Base-by-base conservation (phyloP, 345 rosid species). In the Gossypium bickii region DNA sequence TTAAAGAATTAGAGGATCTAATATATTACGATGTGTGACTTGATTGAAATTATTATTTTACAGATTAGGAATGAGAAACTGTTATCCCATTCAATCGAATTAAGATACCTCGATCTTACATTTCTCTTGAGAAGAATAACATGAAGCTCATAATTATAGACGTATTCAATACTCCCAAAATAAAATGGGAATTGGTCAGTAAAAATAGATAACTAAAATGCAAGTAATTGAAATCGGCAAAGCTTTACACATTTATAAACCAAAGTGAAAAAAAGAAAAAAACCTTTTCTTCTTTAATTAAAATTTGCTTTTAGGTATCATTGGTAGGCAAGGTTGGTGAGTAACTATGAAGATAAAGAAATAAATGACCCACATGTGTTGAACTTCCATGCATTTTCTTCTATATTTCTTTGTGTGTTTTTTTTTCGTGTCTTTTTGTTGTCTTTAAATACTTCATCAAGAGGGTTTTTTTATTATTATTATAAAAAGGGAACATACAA, bases 291-390 rank as follows among this genome's bases (percentile, higher is more conserved):
- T n/a, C 68, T 20, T 53, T 20, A 38, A 51, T 18, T 38, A 18
- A 27, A 27, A 47, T 41, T 63, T 53, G 67, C 12, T 73, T 59
- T 60, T 4, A 18, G 59, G 41, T 17, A 20, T 24, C 25, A 47
- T 5, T 64, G 61, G 12, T 57, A 13, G 63, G 76, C 45, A 65
- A 44, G 70, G 73, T 75, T 72, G 74, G 79, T 76, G 47, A 51
- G 61, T 74, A 68, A 44, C 43, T n/a, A 60, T 60, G 57, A 67
- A 22, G 41, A 45, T 62, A 15, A 11, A 47, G 55, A 48, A 57
- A 53, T 65, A 59, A 25, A 67, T 71, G 70, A 47, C 43, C 62
- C 68, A 74, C 71, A 74, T 67, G 62, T 56, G 48, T 53, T 29
- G 61, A n/a, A 27, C 47, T 59, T 53, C 45, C 41, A 34, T 34